Conservation (phyloP, 768 basidiomycete species). For the Kondoa subrosea region DNA sequence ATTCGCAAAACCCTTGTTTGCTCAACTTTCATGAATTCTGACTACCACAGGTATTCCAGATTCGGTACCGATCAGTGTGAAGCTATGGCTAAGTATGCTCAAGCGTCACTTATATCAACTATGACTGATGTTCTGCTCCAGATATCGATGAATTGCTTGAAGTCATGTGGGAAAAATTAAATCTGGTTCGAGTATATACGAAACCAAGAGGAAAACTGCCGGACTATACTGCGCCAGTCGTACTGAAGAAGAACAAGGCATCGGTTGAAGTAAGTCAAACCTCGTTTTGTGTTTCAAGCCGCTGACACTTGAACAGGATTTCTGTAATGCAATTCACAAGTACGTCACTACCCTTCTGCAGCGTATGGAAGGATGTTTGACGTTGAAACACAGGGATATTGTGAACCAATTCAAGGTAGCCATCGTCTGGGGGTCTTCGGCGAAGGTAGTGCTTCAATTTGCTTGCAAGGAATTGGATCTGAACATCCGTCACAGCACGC, state of each 20-base stretch:
- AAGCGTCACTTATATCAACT: slow-evolving; percentile 52
- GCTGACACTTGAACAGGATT: background rate
- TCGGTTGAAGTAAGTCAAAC: slow-evolving; percentile 12
- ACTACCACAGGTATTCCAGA: slow-evolving; percentile 93
- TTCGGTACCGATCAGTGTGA: slow-evolving; percentile 84
- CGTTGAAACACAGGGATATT: slow-evolving; percentile 44
- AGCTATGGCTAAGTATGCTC: slow-evolving; percentile 90
- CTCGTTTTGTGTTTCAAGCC: background rate
- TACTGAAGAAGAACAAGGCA: slow-evolving; percentile 40
- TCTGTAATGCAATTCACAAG: slow-evolving; percentile 58
- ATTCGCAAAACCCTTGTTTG: slow-evolving; percentile 31
- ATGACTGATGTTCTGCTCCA: background rate
- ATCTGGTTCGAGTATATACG: slow-evolving; percentile 84
- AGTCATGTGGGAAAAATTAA: slow-evolving; percentile 81
- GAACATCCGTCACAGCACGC: no score
- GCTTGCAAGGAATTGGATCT: no score
- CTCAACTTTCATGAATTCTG: no score
- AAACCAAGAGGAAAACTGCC: slow-evolving; percentile 81
- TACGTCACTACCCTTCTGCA: background rate
- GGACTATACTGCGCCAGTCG: slow-evolving; percentile 80
- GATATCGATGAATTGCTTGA: background rate
- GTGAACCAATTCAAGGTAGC: slow-evolving; percentile 90
- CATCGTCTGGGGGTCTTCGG: slow-evolving; percentile 87
- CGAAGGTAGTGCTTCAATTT: no score
- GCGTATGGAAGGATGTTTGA: background rate